A percentile compares a stretch with the other conserved stretches of the same genome.
Evolutionary conservation across 345 rosid species (phyloP).

Genomic region (Populus tremula): DNA sequence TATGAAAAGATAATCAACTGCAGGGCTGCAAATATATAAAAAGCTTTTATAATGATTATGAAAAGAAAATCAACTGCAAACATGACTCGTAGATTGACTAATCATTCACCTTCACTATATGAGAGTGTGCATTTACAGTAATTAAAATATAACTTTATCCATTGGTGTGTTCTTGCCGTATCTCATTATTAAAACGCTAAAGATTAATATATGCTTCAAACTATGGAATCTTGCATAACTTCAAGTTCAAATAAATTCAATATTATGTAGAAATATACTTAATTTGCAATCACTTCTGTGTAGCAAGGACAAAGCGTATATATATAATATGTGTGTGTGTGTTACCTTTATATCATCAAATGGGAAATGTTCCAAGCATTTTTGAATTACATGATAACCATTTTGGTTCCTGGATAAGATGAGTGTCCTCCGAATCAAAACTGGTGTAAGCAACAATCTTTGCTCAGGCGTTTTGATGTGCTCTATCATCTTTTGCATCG

Average conservation of each 20-base stretch:
- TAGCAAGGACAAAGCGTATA: too few species aligned
- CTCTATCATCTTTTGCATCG: conserved; percentile 25
- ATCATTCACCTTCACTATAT: background rate
- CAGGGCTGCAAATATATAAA: conserved; percentile 23
- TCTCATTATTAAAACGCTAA: too few species aligned
- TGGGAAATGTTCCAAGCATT: conserved; percentile 20
- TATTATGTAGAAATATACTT: background rate
- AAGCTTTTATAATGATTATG: background rate
- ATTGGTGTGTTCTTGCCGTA: too few species aligned
- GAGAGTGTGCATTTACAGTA: background rate
- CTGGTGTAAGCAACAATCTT: conserved; percentile 1
- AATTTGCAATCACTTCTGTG: too few species aligned
- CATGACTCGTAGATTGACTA: too few species aligned
- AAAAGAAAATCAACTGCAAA: background rate
- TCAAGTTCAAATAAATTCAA: background rate
- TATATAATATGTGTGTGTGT: background rate
- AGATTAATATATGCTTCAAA: too few species aligned
- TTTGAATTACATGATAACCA: conserved; percentile 33
- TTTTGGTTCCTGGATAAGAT: conserved; percentile 16
- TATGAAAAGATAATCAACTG: background rate
- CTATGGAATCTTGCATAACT: too few species aligned
- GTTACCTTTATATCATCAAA: conserved; percentile 21
- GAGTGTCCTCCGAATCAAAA: conserved; percentile 11
- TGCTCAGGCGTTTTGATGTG: background rate
- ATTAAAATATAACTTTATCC: too few species aligned